Evolutionary conservation across 2,329 filamentous ascomycete species (phyloP), one percentile per base, ranked within the genome.

Genomic region (Lachnellula cervina): DNA sequence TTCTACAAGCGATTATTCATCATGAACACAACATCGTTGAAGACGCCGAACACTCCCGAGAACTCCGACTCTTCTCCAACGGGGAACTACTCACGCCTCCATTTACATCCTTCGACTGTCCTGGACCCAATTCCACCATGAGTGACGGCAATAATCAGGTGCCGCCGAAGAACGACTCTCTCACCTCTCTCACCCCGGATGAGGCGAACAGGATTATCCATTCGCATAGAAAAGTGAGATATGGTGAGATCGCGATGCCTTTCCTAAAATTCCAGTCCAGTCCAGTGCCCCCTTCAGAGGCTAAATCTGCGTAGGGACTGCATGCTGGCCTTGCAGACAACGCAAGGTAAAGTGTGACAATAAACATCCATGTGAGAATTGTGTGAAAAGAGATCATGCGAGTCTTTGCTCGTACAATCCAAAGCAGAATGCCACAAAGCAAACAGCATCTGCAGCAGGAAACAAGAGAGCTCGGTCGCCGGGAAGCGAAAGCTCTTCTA

Each of bases 311-410:
- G 17, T 53, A 66, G 67, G 68, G 21, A 69, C 68, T 19, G 60
- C 54, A 56, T 87, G 83, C 65, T 87, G 83, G 82, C 83, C 83
- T 13, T 87, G 83, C 66, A 77, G 83, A 46, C 83, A 86, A 69
- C 77, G 83, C 61, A 86, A 87, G 71, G 83, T 87, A 42, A 86
- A 86, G 71, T 87, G 83, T 68, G 83, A 86, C 72, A 86, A 86
- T 69, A 82, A 85, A 68, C 79, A 84, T 65, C 83, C 83, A 0
- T 87, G 83, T 69, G 82, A 86, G 66, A 87, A 87, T 67, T 87
- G 83, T 65, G 78, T 84, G 65, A 86, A 85, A 73, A 74, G 83
- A 53, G 82, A 86, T 57, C 83, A 87, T 62, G 77, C 82, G 2
- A 77, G 81, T 69, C 73, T 87, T 50, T 87, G 83, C 67, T 86